Evolutionary conservation across 2,329 filamentous ascomycete species (phyloP).

Genomic region (Clarireedia homoeocarpa): DNA sequence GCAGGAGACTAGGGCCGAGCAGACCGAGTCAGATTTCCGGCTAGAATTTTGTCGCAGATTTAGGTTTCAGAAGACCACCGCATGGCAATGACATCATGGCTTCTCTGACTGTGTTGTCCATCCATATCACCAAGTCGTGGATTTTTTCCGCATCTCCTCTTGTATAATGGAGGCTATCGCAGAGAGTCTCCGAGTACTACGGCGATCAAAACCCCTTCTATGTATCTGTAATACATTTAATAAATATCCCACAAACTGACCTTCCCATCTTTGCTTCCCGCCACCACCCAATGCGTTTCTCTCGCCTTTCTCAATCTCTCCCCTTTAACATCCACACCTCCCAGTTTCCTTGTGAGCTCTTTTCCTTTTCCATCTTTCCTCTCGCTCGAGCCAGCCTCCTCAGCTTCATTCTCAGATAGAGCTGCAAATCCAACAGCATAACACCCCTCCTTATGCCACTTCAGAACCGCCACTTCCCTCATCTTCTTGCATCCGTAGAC

Average conservation of each 20-base stretch:
- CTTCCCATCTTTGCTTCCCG: conserved; percentile 77
- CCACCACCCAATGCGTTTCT: conserved; percentile 79
- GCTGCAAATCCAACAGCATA: neutral
- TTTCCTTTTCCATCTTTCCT: conserved; percentile 7
- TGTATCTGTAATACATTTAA: conserved; percentile 4
- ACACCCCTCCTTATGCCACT: conserved; percentile 77
- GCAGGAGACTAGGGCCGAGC: too few species aligned
- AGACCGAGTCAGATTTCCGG: too few species aligned
- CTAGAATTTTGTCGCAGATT: too few species aligned
- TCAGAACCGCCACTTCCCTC: conserved; percentile 82
- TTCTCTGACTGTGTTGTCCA: too few species aligned
- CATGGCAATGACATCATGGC: too few species aligned
- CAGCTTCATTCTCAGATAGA: conserved; percentile 7
- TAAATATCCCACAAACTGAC: conserved; percentile 95
- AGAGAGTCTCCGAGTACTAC: too few species aligned
- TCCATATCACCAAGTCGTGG: too few species aligned
- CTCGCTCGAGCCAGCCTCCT: conserved; percentile 3
- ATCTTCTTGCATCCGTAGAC: conserved; percentile 76
- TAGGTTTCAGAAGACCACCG: too few species aligned
- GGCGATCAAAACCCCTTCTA: too few species aligned
- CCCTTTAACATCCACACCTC: conserved; percentile 47
- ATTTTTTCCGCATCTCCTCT: neutral
- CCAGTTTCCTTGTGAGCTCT: conserved; percentile 19
- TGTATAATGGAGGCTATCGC: neutral
- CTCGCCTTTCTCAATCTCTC: conserved; percentile 57